phyloP scores from a whole-genome alignment of 345 rosid genomes.

The Leavenworthia alabamica region DNA sequence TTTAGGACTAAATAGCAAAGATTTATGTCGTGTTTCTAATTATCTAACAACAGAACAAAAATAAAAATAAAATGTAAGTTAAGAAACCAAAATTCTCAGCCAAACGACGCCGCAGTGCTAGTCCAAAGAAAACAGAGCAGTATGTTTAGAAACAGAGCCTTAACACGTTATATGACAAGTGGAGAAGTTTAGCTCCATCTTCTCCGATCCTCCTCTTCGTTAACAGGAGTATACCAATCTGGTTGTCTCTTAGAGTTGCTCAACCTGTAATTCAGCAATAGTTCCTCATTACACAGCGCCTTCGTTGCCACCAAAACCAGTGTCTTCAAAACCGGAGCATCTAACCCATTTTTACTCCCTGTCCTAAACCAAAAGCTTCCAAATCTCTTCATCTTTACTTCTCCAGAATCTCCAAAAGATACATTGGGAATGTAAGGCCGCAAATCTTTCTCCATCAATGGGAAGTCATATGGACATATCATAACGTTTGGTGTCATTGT shows the following conservation, averaged over 20 bases:
- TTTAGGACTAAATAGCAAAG: no score
- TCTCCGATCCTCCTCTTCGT: conserved; percentile 88
- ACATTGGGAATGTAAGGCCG: conserved; percentile 74
- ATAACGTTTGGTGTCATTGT: conserved; percentile 74
- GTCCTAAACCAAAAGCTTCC: conserved; percentile 91
- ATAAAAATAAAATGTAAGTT: no score
- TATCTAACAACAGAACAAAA: no score
- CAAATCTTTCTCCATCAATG: conserved; percentile 51
- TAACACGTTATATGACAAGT: not conserved
- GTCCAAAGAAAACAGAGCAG: no score
- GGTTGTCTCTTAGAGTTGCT: conserved; percentile 78
- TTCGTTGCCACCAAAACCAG: conserved; percentile 78
- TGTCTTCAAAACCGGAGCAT: conserved; percentile 49
- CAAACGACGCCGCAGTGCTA: no score
- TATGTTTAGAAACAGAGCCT: no score
- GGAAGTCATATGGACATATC: conserved; percentile 86
- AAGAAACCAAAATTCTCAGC: no score
- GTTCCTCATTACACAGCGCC: conserved; percentile 60
- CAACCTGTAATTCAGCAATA: conserved; percentile 75
- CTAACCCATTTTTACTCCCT: no score
- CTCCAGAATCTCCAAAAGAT: conserved; percentile 56
- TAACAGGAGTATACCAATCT: conserved; percentile 81
- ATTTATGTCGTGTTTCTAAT: no score
- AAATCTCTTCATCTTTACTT: conserved; percentile 68
- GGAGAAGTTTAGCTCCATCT: conserved; percentile 65